phyloP scores from a whole-genome alignment of 306 rosid genomes.

The Biancaea sappan region DNA sequence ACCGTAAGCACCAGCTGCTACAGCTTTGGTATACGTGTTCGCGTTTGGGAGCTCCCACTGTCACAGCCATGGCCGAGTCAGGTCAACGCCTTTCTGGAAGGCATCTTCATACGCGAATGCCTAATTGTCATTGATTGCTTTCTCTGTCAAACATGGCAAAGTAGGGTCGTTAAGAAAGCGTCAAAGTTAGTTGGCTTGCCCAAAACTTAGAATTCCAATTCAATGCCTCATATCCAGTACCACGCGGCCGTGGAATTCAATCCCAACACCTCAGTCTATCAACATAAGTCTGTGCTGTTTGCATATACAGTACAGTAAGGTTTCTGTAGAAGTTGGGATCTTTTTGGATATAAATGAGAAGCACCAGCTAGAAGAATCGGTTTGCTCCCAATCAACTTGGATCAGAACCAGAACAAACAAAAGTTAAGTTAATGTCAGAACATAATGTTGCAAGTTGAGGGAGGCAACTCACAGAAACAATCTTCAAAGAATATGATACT shows the following conservation, averaged over 20 bases:
- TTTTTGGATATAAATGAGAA: background rate
- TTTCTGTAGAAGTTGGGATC: background rate
- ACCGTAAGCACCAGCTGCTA: background rate
- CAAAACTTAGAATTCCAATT: conserved; percentile 29
- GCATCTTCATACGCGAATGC: background rate
- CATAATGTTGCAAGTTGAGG: background rate
- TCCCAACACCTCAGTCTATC: background rate
- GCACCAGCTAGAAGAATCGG: background rate
- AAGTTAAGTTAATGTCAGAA: background rate
- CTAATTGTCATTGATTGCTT: background rate
- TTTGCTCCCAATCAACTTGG: background rate
- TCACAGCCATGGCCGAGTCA: background rate
- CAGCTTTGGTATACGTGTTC: background rate
- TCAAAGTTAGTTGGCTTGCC: conserved; percentile 40
- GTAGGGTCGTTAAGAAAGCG: conserved; percentile 30
- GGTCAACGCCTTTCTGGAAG: background rate
- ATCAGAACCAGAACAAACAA: background rate
- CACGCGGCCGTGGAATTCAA: conserved; percentile 35
- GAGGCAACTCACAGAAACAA: background rate
- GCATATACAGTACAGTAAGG: background rate
- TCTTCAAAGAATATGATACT: conserved; percentile 16
- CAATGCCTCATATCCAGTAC: too few species aligned
- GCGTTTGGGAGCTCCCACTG: background rate
- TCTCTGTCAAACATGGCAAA: conserved; percentile 25
- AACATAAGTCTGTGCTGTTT: too few species aligned